Base-by-base conservation (phyloP, 495 filamentous ascomycete species). In the Tricharina praecox region DNA sequence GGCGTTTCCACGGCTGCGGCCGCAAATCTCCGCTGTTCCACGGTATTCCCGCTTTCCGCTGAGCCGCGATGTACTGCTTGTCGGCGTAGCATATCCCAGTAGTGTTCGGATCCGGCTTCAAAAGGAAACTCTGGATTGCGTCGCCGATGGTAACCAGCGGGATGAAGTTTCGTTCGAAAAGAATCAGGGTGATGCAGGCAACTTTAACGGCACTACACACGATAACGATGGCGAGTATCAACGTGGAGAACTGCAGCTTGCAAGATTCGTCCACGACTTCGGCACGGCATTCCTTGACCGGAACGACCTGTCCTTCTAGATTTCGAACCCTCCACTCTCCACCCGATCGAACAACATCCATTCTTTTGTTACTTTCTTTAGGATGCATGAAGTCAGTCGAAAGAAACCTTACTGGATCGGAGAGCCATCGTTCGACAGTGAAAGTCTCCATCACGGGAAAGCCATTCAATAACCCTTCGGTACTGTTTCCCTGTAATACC, bases 141-240 rank as follows among this genome's bases (percentile, higher is more conserved):
- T 78, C 72, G 4, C 74, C 74, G 1, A 73, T 35, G 0, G 68
- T 74, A 0, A 70, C 54, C 2, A 77, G 50, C 0, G 64, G 63
- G 15, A 23, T 16, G 15, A 35, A 47, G 28, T 23, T 23, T 15
- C 39, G 36, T 38, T 44, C 20, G 25, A 50, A 18, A 7, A 57
- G 49, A 0, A 62, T 60, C 25, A 63, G 30, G 11, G 59, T 49
- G 61, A 70, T 69, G 11, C 61, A 61, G 4, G 59, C 11, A 1
- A 58, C 52, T 38, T 74, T 73, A 5, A 64, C 44, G 4, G 60
- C n/a, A 28, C 68, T 66, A 20, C 60, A 59, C 2, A 63, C 16
- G 45, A 65, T 63, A 13, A 73, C 66, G 2, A 64, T 36, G 16
- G 67, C 32, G 41, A 68, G 58, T 11, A 74, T 63, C 0, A 53